Evolutionary conservation across 345 rosid genomes (phyloP), one percentile per base, ranked within the genome.

Genomic region (Diplotaxis tenuifolia): DNA sequence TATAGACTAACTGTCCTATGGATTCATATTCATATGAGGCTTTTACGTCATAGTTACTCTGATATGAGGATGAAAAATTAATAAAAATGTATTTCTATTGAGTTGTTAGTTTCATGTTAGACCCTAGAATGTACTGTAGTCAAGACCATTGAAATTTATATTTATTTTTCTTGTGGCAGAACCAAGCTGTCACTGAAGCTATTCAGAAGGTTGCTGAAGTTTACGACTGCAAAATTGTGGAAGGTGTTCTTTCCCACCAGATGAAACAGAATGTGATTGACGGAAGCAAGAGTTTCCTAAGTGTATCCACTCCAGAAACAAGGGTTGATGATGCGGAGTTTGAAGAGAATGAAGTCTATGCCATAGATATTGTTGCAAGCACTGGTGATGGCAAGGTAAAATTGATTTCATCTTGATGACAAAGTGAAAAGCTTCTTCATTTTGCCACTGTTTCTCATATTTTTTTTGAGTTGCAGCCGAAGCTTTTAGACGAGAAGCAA

Each of bases 311-410:
- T 78, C 90, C 99, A 4, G 99, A 96, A 2, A 84, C 98, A 36
- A 86, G 85, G 82, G 98, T 92, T 65, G 99, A 96, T 53, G 99
- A 96, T 68, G 89, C 83, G 9, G 99, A 87, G 75, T 96, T 96
- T 75, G 88, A 86, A 84, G 99, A 96, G 82, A 96, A 96, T 21
- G 99, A 96, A 85, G 96, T 96, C 23, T 96, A 92, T 68, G 84
- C 91, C 71, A 73, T 96, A 20, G 99, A 96, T 76, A 96, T 96
- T 31, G 93, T 92, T 18, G 84, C 93, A 23, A 92, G 97, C 80
- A 85, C 99, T 0, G 99, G 98, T 60, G 99, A 96, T 15, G 99
- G 99, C 73, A 96, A 96, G 99, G 99, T 96, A 78, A 9, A 28
- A 29, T 61, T 42, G 53, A 31, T 62, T 31, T 54, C 15, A 34